Evolutionary conservation across 345 rosid genomes (phyloP), one percentile per base, ranked within the genome.

Genomic region (Hevea brasiliensis): DNA sequence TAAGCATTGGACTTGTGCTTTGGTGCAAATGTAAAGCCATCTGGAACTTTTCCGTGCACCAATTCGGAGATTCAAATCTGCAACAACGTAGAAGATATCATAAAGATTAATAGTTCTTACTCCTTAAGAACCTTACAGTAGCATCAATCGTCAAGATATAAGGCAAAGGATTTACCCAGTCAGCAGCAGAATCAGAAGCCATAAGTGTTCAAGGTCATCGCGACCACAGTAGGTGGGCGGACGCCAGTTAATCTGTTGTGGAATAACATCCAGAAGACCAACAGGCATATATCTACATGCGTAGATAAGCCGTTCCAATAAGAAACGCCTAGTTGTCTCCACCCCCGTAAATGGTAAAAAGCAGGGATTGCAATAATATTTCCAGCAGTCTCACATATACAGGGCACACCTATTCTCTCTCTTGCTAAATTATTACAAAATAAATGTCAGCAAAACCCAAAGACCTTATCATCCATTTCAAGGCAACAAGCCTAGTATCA

Each of bases 171-270:
- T 65, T 32, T 84, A 95, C 98, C 98, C 98, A 95, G 74, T 95
- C 98, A 76, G 94, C 97, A 3, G 97, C 99, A 70, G 98, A 90
- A 71, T 92, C 97, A 64, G 98, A 94, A 45, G 91, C 91, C 98
- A 94, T 89, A 29, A 89, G 80, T 32, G 99, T 90, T 95, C 98
- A n/a, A 92, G 98, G 77, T 95, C 99, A 81, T 95, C 90, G 45
- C 97, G 96, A 37, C 99, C 94, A 68, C 71, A 87, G 79, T 88
- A 95, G 40, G 96, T 87, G 48, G 99, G 99, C 2, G 92, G 90
- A 0, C 97, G 98, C 99, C 98, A 95, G 79, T 92, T 95, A 21
- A 92, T 77, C 59, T 78, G 81, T 70, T 89, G 97, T 20, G 98
- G 97, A 51, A 89, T 74, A 61, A 92, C 92, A 68, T 95, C 97